phyloP scores from a whole-genome alignment of 768 basidiomycete species.

The Mycena floridula region DNA sequence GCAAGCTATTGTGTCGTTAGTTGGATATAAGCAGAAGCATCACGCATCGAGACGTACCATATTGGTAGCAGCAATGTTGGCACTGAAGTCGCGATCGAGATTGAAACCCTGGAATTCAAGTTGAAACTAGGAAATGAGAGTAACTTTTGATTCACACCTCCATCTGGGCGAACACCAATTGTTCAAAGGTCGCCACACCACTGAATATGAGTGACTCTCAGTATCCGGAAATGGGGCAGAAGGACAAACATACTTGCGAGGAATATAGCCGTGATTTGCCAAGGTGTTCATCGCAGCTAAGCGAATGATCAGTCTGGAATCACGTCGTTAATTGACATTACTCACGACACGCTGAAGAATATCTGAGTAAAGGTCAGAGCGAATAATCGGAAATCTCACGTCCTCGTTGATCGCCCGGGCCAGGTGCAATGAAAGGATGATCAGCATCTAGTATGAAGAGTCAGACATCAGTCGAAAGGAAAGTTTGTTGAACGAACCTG shows the following conservation, averaged over 20 bases:
- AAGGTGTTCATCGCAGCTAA: conserved; percentile 8
- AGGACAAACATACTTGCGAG: conserved; percentile 7
- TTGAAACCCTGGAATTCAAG: conserved; percentile 8
- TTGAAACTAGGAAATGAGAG: conserved; percentile 1
- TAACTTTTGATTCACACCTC: conserved; percentile 5
- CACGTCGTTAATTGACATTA: neutral
- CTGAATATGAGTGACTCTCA: neutral
- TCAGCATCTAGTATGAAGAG: conserved; percentile 5
- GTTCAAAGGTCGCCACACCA: conserved; percentile 9
- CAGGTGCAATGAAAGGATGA: conserved; percentile 10
- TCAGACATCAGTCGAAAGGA: no score
- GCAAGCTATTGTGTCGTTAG: conserved; percentile 2
- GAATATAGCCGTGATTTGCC: conserved; percentile 7
- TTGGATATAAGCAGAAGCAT: neutral
- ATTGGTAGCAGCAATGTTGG: conserved; percentile 7
- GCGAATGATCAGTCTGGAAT: no score
- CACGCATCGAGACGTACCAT: conserved; percentile 2
- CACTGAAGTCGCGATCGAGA: conserved; percentile 6
- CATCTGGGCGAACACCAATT: conserved; percentile 7
- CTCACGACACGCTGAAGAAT: conserved; percentile 2
- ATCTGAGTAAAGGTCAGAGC: neutral
- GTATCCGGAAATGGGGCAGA: neutral
- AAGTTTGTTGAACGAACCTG: no score
- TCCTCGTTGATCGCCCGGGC: conserved; percentile 2
- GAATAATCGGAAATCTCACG: conserved; percentile 1